Base-by-base conservation (phyloP, 805 yeast genomes). In the Lipomyces sp. region DNA sequence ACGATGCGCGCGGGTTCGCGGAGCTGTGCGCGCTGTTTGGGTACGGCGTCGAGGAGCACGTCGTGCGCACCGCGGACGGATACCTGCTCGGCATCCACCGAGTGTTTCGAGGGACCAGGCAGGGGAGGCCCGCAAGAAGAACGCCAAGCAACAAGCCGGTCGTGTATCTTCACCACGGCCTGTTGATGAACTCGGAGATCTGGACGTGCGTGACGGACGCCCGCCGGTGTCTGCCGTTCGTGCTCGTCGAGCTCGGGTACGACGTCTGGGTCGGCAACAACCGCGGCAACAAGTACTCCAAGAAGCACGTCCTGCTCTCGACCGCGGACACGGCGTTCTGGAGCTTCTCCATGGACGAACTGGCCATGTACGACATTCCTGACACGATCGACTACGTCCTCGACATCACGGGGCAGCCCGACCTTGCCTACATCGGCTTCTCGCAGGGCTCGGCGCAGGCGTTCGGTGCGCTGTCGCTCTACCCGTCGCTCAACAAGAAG, bases 361-460 rank as follows among this genome's bases (percentile, higher is more conserved):
- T 90, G 72, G 95, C 97, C 0, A 71, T 86, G 55, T 86, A 80
- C 64, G 98, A 90, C 66, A 87, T 91, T 38, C 97, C 97, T 2
- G 81, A 84, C 63, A 76, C 87, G 3, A 80, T 91, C 31, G 83
- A 85, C 62, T 86, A 84, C 66, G 79, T 91, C 14, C 67, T 90
- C 50, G 65, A 73, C 1, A 66, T 69, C 28, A 80, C 89, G 1
- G 66, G 72, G 2, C 68, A 61, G 49, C 57, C 60, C 26, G 58
- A 68, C 16, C 67, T 90, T 33, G 77, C 81, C 0, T 90, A 88
- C 63, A 76, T 91, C 57, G 98, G 97, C 1, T 91, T 91, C 63
- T 82, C 90, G 23, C 98, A 90, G 67, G 98, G 98, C 19, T 82
- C 95, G 0, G 95, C 97, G 1, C 97, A 91, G 67, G 88, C 88